These are phyloP conservation scores for Cronartium ribicola DNA, from an alignment of 1,284 basidiomycete genomes.

Conservation along the genomic window DNA sequence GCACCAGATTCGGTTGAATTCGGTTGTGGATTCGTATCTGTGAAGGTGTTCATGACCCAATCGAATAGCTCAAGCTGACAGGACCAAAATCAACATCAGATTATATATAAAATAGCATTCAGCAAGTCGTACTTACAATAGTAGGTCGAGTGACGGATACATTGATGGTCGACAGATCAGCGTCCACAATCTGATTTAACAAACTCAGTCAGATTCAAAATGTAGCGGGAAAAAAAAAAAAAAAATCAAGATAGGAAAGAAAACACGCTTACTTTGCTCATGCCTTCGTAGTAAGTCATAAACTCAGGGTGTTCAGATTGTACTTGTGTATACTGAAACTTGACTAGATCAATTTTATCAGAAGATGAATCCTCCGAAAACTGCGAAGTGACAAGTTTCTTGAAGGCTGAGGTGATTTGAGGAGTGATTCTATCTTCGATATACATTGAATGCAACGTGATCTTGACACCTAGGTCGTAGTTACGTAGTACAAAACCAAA, in stretches of 20 bases:
- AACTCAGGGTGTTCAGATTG: slow-evolving; percentile 86
- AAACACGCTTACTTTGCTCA: slow-evolving; percentile 57
- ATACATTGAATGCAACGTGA: slow-evolving; percentile 66
- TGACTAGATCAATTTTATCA: slow-evolving; percentile 65
- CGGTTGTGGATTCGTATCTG: slow-evolving; percentile 56
- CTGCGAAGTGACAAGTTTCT: slow-evolving; percentile 72
- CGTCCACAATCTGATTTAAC: slow-evolving; percentile 67
- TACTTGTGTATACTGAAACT: slow-evolving; percentile 74
- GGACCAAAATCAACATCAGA: not conserved
- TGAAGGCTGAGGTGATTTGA: slow-evolving; percentile 54
- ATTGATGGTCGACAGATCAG: slow-evolving; percentile 86
- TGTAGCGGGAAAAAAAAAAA: not conserved
- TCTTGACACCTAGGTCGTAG: slow-evolving; percentile 80
- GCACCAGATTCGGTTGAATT: slow-evolving; percentile 18
- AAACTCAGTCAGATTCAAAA: not conserved
- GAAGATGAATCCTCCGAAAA: slow-evolving; percentile 52
- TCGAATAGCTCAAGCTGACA: slow-evolving; percentile 75
- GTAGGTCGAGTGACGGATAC: slow-evolving; percentile 87
- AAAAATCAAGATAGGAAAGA: not conserved
- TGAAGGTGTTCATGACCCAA: slow-evolving; percentile 96
- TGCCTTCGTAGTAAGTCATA: slow-evolving; percentile 71
- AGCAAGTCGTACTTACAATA: slow-evolving; percentile 54
- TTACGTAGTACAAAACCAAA: slow-evolving; percentile 70
- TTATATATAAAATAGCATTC: not conserved
- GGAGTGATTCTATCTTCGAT: slow-evolving; percentile 64